Evolutionary conservation across 495 filamentous ascomycete genomes (phyloP).

Genomic region (Penicillium longicatenatum): DNA sequence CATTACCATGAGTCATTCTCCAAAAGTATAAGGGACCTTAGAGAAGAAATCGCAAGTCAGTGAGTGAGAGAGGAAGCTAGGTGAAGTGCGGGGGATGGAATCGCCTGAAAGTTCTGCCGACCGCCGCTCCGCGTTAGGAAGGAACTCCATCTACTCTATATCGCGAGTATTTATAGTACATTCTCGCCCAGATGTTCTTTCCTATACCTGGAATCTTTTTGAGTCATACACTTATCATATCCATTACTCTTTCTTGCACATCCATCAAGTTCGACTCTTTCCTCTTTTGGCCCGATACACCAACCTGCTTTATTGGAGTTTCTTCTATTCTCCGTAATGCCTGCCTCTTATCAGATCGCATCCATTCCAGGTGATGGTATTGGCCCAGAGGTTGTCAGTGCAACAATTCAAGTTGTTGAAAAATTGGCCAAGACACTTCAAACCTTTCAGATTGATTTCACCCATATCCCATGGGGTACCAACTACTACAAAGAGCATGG

Average conservation of each 20-base stretch:
- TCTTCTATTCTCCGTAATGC: conserved; percentile 7
- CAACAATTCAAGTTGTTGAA: conserved; percentile 38
- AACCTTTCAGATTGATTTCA: conserved; percentile 41
- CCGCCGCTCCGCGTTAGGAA: background rate
- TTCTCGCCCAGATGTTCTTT: background rate
- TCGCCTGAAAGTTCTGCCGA: conserved; percentile 36
- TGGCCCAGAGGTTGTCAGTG: conserved; percentile 42
- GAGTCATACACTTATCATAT: no score
- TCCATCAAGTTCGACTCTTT: background rate
- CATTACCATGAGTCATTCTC: no score
- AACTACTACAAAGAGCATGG: conserved; percentile 44
- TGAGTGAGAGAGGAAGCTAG: background rate
- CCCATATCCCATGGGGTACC: conserved; percentile 44
- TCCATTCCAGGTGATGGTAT: conserved; percentile 49
- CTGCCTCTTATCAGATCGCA: conserved; percentile 35
- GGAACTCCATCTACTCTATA: background rate
- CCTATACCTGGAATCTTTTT: no score
- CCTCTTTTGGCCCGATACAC: no score
- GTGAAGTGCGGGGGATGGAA: conserved; percentile 3
- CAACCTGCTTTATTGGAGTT: no score
- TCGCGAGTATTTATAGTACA: background rate
- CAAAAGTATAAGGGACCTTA: background rate
- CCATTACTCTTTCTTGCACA: background rate
- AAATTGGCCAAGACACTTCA: conserved; percentile 30
- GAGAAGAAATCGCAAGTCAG: background rate